A percentile compares a stretch with the other conserved stretches of the same genome.
These are phyloP conservation scores for Fusarium sp. DNA, from an alignment of 2,329 filamentous ascomycete species.

Conservation along the genomic window DNA sequence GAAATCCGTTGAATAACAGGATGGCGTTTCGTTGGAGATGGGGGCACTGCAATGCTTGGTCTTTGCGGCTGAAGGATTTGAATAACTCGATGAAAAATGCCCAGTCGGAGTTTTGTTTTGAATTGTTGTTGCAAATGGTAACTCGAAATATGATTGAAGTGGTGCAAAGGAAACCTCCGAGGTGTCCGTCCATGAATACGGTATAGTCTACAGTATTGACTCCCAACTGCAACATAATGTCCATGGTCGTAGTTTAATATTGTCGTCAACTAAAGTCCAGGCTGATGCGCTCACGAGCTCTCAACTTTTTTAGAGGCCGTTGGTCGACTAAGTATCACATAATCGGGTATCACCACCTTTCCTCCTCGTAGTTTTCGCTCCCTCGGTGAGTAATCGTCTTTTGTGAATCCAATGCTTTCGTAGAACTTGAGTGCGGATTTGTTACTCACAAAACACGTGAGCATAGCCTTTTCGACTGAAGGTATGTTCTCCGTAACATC, in stretches of 20 bases:
- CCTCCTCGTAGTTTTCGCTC: slow-evolving; percentile 65
- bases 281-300: slow-evolving; percentile 21
- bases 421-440: slow-evolving; percentile 69
- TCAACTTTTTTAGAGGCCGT: slow-evolving; percentile 38
- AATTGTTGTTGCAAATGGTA: background rate
- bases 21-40: background rate
- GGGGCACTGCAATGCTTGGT: background rate
- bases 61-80: background rate
- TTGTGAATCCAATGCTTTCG: slow-evolving; percentile 65
- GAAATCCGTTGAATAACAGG: background rate
- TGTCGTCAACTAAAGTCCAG: slow-evolving; percentile 3
- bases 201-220: too few relatives aligned
- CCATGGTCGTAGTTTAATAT: background rate
- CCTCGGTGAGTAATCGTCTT: slow-evolving; percentile 66
- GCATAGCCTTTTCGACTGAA: slow-evolving; percentile 73
- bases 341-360: slow-evolving; percentile 65
- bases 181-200: too few relatives aligned
- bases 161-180: background rate
- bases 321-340: slow-evolving; percentile 68
- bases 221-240: background rate
- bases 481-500: slow-evolving; percentile 64
- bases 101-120: background rate
- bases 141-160: background rate
- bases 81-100: background rate
- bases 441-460: slow-evolving; percentile 78